phyloP scores from a whole-genome alignment of 2,329 filamentous ascomycete genomes.

The Penicillium paneum region DNA sequence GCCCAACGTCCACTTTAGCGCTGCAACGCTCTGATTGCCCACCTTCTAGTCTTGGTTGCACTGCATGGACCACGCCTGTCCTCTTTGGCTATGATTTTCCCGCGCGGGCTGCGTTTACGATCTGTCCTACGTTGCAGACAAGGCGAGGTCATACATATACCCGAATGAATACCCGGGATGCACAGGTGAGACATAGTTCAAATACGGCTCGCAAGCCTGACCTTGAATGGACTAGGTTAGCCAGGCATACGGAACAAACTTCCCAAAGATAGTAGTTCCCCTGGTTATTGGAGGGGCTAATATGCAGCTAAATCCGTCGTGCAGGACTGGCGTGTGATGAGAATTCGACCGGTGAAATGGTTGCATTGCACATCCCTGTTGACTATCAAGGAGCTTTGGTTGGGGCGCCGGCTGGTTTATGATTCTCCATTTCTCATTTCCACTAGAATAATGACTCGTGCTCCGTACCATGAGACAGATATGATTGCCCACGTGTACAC shows the following conservation, averaged over 20 bases:
- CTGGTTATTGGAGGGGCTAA: background rate
- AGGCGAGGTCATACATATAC: background rate
- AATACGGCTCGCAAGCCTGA: background rate
- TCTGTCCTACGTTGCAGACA: background rate
- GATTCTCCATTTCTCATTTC: background rate
- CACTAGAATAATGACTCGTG: background rate
- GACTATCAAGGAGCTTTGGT: background rate
- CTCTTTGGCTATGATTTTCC: background rate
- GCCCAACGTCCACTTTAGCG: constrained; percentile 1
- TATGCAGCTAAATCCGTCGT: background rate
- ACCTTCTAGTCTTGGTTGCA: background rate
- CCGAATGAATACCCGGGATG: constrained; percentile 15
- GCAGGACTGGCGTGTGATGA: constrained; percentile 12
- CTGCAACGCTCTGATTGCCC: constrained; percentile 1
- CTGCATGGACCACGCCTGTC: background rate
- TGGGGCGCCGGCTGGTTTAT: background rate
- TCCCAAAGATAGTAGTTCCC: background rate
- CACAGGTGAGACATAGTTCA: constrained; percentile 5
- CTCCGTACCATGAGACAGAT: background rate
- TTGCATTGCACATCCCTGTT: constrained; percentile 15
- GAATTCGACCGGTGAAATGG: constrained; percentile 7
- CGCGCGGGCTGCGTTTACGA: background rate
- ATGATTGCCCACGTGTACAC: background rate
- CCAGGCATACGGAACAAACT: background rate
- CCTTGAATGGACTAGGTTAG: background rate